Evolutionary conservation across 2,329 filamentous ascomycete species (phyloP).

Genomic region (Claviceps fusiformis): DNA sequence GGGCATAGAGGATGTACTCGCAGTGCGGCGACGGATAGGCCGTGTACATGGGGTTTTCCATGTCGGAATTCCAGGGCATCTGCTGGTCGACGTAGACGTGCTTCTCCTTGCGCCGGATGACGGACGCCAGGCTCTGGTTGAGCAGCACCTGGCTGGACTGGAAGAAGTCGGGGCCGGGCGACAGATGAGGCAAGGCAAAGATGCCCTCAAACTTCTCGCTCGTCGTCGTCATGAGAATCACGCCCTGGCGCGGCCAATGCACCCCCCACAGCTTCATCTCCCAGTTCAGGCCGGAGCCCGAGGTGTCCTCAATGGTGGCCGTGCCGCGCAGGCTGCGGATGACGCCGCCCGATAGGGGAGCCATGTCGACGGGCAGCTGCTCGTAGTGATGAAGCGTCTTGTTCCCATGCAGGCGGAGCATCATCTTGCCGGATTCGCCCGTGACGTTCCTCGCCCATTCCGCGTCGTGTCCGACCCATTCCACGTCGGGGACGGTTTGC

Average conservation of each 20-base stretch:
- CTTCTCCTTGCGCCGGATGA: conserved; percentile 51
- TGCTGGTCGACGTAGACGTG: conserved; percentile 39
- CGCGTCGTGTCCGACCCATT: conserved; percentile 45
- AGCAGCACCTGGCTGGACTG: conserved; percentile 49
- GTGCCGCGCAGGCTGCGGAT: conserved; percentile 57
- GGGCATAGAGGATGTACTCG: conserved; percentile 78
- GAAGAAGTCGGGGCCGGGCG: conserved; percentile 45
- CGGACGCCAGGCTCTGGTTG: conserved; percentile 55
- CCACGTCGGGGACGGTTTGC: conserved; percentile 47
- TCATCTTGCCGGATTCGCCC: conserved; percentile 53
- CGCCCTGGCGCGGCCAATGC: conserved; percentile 72
- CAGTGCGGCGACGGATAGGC: conserved; percentile 57
- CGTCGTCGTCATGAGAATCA: conserved; percentile 71
- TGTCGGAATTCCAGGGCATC: conserved; percentile 65
- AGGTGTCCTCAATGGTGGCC: conserved; percentile 59
- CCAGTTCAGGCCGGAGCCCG: conserved; percentile 55
- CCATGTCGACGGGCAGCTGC: conserved; percentile 20
- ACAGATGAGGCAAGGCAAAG: conserved; percentile 75
- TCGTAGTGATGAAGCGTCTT: conserved; percentile 32
- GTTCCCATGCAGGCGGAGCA: conserved; percentile 50
- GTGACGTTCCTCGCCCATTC: conserved; percentile 75
- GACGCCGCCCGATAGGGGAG: conserved; percentile 32
- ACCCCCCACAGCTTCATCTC: conserved; percentile 71
- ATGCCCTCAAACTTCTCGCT: conserved; percentile 92
- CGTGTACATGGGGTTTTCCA: conserved; percentile 46